phyloP scores from a whole-genome alignment of 1,284 basidiomycete species.

The Sporisorium iseilematis-ciliati region DNA sequence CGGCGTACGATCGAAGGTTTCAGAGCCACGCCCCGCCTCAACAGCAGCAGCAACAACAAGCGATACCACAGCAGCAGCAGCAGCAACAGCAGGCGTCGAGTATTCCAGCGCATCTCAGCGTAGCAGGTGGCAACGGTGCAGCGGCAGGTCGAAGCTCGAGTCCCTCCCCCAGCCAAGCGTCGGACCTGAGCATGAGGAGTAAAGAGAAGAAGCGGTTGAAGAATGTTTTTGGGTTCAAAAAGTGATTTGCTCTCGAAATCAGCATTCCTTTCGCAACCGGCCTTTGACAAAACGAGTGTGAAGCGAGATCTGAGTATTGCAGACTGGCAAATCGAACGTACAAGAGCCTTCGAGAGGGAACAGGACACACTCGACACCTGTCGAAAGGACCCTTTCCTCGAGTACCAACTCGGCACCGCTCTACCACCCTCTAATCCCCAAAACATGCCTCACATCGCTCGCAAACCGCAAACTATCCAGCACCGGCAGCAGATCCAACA shows the following conservation, averaged over 20 bases:
- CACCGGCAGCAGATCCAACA: constrained; percentile 93
- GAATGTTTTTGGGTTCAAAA: constrained; percentile 56
- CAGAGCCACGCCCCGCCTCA: constrained; percentile 8
- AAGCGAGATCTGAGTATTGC: too few relatives aligned
- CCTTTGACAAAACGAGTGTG: too few relatives aligned
- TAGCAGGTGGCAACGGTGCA: background rate
- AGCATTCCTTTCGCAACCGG: background rate
- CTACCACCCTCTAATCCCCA: constrained; percentile 77
- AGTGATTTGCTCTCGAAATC: constrained; percentile 37
- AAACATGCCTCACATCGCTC: constrained; percentile 89
- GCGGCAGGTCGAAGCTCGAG: constrained; percentile 10
- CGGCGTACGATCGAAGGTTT: constrained; percentile 32
- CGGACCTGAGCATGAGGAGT: constrained; percentile 21
- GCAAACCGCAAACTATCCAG: constrained; percentile 96
- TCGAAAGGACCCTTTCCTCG: too few relatives aligned
- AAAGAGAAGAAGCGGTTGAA: constrained; percentile 58
- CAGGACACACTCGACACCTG: too few relatives aligned
- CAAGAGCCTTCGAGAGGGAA: too few relatives aligned
- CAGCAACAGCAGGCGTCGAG: constrained; percentile 6
- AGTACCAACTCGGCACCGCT: background rate
- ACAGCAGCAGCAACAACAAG: constrained; percentile 15
- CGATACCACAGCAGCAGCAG: background rate
- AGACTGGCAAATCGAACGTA: too few relatives aligned
- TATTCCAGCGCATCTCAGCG: constrained; percentile 18
- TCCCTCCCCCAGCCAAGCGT: constrained; percentile 35